These are phyloP conservation scores for Colletotrichum caudatum DNA, from an alignment of 2,329 filamentous ascomycete species.

Conservation along the genomic window DNA sequence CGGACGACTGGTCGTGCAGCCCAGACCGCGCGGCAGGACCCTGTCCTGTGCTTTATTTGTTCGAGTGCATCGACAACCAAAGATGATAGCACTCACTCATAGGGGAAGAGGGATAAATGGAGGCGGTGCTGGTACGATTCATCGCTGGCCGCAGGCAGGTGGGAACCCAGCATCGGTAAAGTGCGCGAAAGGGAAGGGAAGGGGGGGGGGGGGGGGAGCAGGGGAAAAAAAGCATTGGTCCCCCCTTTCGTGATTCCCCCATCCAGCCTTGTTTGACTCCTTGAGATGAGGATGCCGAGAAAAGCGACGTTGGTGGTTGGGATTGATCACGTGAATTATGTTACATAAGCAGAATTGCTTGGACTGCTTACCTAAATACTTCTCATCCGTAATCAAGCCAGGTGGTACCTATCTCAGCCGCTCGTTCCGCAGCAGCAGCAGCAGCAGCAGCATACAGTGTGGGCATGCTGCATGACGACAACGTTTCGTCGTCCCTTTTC, in stretches of 20 bases:
- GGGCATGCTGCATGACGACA: conserved; percentile 25
- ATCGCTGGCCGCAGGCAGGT: conserved; percentile 23
- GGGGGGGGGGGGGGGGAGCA: neutral
- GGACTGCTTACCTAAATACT: neutral
- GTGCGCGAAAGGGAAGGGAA: neutral
- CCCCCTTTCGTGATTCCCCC: conserved; percentile 35
- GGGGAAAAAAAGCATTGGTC: conserved; percentile 35
- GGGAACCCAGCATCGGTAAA: conserved; percentile 26
- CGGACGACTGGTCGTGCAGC: neutral
- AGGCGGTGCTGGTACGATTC: conserved; percentile 22
- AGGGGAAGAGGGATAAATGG: neutral
- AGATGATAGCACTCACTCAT: conserved; percentile 10
- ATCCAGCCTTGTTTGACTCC: conserved; percentile 31
- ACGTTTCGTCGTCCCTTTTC: conserved; percentile 18
- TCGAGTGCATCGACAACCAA: conserved; percentile 16
- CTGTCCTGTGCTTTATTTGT: neutral
- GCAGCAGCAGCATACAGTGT: conserved; percentile 7
- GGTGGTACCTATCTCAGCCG: neutral
- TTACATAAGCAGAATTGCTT: conserved; percentile 24
- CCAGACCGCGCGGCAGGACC: neutral
- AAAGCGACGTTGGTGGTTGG: conserved; percentile 36
- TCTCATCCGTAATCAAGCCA: too few species aligned
- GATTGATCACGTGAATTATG: neutral
- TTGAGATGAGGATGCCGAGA: conserved; percentile 39
- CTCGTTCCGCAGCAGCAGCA: neutral